These are phyloP conservation scores for Apiotrichum laibachii DNA, from an alignment of 1,284 basidiomycete species.

Conservation along the genomic window DNA sequence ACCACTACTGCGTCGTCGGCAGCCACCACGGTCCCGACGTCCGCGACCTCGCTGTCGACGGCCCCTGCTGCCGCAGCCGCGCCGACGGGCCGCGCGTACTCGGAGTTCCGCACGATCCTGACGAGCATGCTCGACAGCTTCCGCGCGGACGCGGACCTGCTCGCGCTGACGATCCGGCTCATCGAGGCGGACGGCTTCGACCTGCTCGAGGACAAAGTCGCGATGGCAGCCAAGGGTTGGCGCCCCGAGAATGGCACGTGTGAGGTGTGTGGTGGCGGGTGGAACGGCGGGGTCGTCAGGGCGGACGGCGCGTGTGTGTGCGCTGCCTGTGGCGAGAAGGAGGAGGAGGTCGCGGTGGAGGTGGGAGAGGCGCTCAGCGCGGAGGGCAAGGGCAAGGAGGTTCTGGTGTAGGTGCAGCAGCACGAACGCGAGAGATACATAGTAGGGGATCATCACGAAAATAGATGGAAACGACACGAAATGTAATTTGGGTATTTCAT, in stretches of 20 bases:
- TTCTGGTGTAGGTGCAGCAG: too few species aligned
- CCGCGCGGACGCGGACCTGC: constrained; percentile 82
- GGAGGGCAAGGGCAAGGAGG: too few species aligned
- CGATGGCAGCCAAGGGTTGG: constrained; percentile 50
- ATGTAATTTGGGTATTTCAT: too few species aligned
- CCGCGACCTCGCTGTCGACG: constrained; percentile 42
- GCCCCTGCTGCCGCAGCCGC: too few species aligned
- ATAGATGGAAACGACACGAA: too few species aligned
- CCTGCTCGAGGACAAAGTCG: constrained; percentile 57
- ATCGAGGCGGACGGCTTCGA: constrained; percentile 79
- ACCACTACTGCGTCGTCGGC: constrained; percentile 21
- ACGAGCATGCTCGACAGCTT: constrained; percentile 94
- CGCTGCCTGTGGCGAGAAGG: too few species aligned
- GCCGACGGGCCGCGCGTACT: constrained; percentile 60
- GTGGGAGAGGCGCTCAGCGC: too few species aligned
- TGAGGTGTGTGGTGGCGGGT: neutral
- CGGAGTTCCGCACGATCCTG: constrained; percentile 85
- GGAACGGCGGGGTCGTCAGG: neutral
- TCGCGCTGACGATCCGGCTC: constrained; percentile 81
- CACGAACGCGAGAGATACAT: too few species aligned
- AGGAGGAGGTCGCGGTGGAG: too few species aligned
- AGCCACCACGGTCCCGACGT: constrained; percentile 49
- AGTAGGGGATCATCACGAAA: too few species aligned
- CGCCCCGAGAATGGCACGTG: constrained; percentile 11
- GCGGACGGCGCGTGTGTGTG: too few species aligned